phyloP scores from a whole-genome alignment of 2,329 filamentous ascomycete species.

The Aureobasidium melanogenum region DNA sequence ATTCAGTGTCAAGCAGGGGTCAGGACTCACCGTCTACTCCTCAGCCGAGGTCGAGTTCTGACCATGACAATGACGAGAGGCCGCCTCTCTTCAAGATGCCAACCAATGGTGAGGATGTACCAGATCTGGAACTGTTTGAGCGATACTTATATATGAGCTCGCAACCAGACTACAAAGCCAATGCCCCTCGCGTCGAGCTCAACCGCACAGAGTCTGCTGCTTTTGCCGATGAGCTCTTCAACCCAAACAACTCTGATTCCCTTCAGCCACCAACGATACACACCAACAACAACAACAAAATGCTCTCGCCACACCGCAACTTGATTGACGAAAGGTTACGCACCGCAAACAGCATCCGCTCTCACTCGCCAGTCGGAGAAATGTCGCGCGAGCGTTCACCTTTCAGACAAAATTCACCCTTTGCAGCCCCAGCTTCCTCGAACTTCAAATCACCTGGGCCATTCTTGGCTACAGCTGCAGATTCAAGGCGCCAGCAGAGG shows the following conservation, averaged over 20 bases:
- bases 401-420: conserved; percentile 59
- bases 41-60: conserved; percentile 40
- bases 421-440: conserved; percentile 30
- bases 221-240: conserved; percentile 78
- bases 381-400: conserved; percentile 64
- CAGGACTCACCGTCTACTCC: conserved; percentile 54
- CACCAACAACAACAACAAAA: conserved; percentile 46
- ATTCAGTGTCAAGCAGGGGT: conserved; percentile 52
- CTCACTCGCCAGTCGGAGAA: conserved; percentile 44
- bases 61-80: conserved; percentile 45
- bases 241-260: conserved; percentile 52
- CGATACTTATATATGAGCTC: conserved; percentile 25
- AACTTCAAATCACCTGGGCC: conserved; percentile 33
- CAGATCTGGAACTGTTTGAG: conserved; percentile 23
- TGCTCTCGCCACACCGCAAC: conserved; percentile 44
- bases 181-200: conserved; percentile 54
- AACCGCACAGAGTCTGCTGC: conserved; percentile 73
- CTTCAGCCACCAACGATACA: conserved; percentile 43
- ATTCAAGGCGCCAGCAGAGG: conserved; percentile 53
- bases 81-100: conserved; percentile 37
- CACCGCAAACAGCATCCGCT: conserved; percentile 64
- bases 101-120: conserved; percentile 45
- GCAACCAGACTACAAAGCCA: conserved; percentile 8
- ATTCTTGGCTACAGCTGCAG: conserved; percentile 46
- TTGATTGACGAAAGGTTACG: conserved; percentile 69